Evolutionary conservation across 1,284 basidiomycete genomes (phyloP).

Genomic region (Amylostereum chailletii): DNA sequence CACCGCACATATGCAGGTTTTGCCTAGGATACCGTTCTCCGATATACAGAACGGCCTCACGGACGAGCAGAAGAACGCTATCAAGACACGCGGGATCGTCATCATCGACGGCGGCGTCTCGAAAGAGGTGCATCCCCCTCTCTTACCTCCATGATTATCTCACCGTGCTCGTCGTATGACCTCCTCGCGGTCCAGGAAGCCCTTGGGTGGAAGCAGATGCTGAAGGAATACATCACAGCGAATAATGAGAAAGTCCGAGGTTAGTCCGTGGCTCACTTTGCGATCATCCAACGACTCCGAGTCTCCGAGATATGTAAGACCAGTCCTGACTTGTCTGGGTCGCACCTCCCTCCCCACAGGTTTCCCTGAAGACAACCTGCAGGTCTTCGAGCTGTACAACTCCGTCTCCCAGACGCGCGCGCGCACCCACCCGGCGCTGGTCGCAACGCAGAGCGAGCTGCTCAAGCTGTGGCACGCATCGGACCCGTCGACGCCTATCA

Average conservation of each 20-base stretch:
- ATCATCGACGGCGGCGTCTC: conserved; percentile 55
- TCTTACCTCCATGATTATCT: background rate
- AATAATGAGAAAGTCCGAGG: conserved; percentile 47
- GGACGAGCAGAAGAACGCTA: conserved; percentile 27
- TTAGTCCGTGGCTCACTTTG: conserved; percentile 10
- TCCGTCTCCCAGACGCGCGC: conserved; percentile 49
- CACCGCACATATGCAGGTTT: conserved; percentile 29
- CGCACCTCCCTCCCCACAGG: conserved; percentile 30
- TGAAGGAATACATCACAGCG: conserved; percentile 44
- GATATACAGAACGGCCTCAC: conserved; percentile 37
- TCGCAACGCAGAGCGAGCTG: conserved; percentile 44
- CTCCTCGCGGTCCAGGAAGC: conserved; percentile 37
- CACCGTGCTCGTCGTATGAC: background rate
- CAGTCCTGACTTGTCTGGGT: background rate
- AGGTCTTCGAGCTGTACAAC: conserved; percentile 70
- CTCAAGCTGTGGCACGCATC: conserved; percentile 53
- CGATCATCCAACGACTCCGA: background rate
- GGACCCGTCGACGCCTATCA: conserved; percentile 30
- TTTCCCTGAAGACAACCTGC: conserved; percentile 58
- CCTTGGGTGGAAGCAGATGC: conserved; percentile 47
- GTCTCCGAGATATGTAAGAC: background rate
- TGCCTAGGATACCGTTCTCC: conserved; percentile 44
- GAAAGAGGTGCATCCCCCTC: conserved; percentile 27
- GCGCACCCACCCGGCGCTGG: conserved; percentile 43
- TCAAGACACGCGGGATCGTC: conserved; percentile 52